These are phyloP conservation scores for Jatropha podagrica DNA, from an alignment of 441 rosid genomes.

Conservation along the genomic window DNA sequence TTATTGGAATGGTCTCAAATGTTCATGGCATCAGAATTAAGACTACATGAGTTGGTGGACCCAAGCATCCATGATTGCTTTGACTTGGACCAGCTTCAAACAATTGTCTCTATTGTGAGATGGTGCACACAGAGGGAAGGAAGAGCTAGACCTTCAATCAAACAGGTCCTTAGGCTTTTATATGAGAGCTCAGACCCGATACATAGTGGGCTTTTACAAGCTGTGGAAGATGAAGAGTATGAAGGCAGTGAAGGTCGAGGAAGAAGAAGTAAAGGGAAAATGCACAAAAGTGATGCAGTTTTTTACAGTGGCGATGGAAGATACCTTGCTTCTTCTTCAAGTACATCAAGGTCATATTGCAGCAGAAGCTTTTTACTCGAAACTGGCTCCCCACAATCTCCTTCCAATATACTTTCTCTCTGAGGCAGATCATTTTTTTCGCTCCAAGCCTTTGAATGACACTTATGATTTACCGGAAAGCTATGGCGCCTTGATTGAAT, in stretches of 20 bases:
- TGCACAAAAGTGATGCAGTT: constrained; percentile 42
- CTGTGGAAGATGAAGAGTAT: constrained; percentile 63
- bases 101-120: constrained; percentile 58
- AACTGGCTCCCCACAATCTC: constrained; percentile 88
- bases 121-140: constrained; percentile 95
- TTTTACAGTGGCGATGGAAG: constrained; percentile 67
- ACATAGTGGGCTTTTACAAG: constrained; percentile 64
- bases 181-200: constrained; percentile 85
- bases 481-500: constrained; percentile 12
- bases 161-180: constrained; percentile 77
- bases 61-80: constrained; percentile 51
- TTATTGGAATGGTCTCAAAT: constrained; percentile 71
- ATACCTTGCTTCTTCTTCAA: constrained; percentile 82
- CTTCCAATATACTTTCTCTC: constrained; percentile 49
- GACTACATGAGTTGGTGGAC: constrained; percentile 68
- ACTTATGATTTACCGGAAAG: constrained; percentile 27
- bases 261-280: constrained; percentile 62
- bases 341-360: constrained; percentile 90
- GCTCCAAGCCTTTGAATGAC: constrained; percentile 21
- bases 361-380: constrained; percentile 87
- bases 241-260: constrained; percentile 67
- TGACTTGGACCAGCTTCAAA: constrained; percentile 73
- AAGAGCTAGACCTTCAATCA: constrained; percentile 77
- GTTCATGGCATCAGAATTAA: constrained; percentile 54
- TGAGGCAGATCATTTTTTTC: constrained; percentile 33